phyloP scores from a whole-genome alignment of 1,139 yeast genomes.

The Pichia sp. region DNA sequence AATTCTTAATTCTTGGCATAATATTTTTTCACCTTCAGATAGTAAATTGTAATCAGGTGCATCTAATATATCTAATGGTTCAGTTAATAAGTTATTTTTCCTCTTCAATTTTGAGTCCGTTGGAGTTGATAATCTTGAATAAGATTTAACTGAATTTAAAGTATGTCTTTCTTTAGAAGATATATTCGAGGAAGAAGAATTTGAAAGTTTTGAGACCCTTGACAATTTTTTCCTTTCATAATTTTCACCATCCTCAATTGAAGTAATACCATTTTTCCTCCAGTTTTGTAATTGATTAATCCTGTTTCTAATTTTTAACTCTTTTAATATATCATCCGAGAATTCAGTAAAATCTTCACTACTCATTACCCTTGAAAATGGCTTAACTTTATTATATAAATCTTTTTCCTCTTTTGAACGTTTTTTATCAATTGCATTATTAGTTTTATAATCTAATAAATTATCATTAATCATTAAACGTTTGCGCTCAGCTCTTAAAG shows the following conservation, averaged over 20 bases:
- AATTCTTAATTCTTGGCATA: constrained; percentile 79
- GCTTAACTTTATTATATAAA: constrained; percentile 63
- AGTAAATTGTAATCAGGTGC: constrained; percentile 79
- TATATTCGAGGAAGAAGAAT: background rate
- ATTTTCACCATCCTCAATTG: constrained; percentile 74
- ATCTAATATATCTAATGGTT: constrained; percentile 67
- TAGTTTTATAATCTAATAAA: constrained; percentile 78
- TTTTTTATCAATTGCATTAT: constrained; percentile 68
- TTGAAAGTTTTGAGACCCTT: constrained; percentile 20
- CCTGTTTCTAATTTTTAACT: constrained; percentile 70
- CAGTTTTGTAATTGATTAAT: constrained; percentile 90
- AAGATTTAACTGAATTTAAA: constrained; percentile 26
- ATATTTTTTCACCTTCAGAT: constrained; percentile 76
- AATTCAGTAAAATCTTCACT: constrained; percentile 75
- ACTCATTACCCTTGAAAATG: constrained; percentile 75
- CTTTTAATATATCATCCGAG: constrained; percentile 65
- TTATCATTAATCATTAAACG: constrained; percentile 71
- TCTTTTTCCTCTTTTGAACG: constrained; percentile 89
- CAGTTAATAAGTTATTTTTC: constrained; percentile 15
- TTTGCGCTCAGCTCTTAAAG: constrained; percentile 89
- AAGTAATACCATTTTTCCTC: constrained; percentile 83
- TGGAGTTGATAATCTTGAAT: constrained; percentile 28
- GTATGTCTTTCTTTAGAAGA: constrained; percentile 27
- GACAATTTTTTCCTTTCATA: constrained; percentile 81
- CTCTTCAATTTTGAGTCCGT: constrained; percentile 17